Base-by-base conservation (phyloP, 352 stramenopile species). In the Globisporangium acanthophoron region DNA sequence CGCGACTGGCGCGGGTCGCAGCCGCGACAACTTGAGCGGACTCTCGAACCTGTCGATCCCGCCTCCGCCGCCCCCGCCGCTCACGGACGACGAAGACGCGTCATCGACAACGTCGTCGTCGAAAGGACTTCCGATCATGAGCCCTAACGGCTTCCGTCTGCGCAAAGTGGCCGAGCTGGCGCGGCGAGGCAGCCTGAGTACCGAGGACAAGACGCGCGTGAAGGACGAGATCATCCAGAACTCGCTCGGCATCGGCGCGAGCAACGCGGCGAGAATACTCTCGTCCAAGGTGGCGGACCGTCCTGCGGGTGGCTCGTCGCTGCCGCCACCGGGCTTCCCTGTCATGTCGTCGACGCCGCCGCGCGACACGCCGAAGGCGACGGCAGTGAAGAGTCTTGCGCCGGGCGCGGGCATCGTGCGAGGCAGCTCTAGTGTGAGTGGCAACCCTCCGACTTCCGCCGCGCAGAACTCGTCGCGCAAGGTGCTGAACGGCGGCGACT, bases 171-270 rank as follows among this genome's bases (percentile, higher is more conserved):
- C 84, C 3, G 81, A 93, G 64, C 37, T 93, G 47, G 84, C 84
- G 21, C 80, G 84, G 47, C 76, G 76, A n/a, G 81, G 84, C 24
- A 92, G 76, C 45, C 62, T 93, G 24, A 93, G 83, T 62, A 90
- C 39, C 44, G 84, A 91, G 59, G 84, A 93, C 63, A 93, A 93
- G 73, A 92, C 78, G 13, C 81, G 81, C 20, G 80, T 72, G 7
- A 93, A 93, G 67, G 80, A 93, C 66, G 80, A 93, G 58, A 93
- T 93, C 70, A 93, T 93, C 62, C 83, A 93, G 58, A 91, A 71
- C 68, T 93, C 83, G n/a, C 56, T 93, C 21, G 80, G 80, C 13
- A 81, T 90, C 44, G 76, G 78, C 5, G 80, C 80, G 13, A 90
- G 58, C 61, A 81, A 84, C 29, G 80, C 78, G 0, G 74, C 78